Evolutionary conservation across 1,284 basidiomycete genomes (phyloP).

Genomic region (Cutaneotrichosporon mucoides): DNA sequence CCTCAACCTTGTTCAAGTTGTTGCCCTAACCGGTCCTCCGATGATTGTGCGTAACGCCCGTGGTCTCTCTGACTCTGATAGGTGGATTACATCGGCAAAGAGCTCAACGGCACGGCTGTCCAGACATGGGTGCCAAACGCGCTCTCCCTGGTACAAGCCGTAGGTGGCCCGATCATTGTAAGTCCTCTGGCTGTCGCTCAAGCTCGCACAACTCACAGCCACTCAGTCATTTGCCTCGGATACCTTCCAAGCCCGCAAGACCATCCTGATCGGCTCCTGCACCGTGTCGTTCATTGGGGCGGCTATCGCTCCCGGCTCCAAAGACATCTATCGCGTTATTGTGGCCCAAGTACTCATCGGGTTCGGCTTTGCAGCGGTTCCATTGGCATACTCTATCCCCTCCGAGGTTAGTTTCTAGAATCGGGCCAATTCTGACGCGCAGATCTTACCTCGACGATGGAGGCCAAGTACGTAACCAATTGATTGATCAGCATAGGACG

Average conservation of each 20-base stretch:
- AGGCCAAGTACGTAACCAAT: background rate
- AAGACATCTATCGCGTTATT: conserved; percentile 14
- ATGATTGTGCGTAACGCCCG: background rate
- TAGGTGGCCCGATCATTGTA: conserved; percentile 7
- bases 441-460: conserved; percentile 10
- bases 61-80: background rate
- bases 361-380: conserved; percentile 9
- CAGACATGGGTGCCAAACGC: conserved; percentile 13
- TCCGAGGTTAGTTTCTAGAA: background rate
- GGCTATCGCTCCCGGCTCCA: conserved; percentile 11
- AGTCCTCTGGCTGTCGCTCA: background rate
- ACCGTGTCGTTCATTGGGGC: conserved; percentile 12
- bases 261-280: conserved; percentile 2
- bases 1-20: conserved; percentile 7
- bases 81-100: conserved; percentile 11
- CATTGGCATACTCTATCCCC: conserved; percentile 14
- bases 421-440: no score
- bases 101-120: background rate
- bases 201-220: background rate
- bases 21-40: conserved; percentile 5
- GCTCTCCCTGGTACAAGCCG: conserved; percentile 11
- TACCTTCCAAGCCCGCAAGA: conserved; percentile 16
- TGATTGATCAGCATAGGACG: background rate
- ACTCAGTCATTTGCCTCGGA: conserved; percentile 13
- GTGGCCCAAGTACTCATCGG: conserved; percentile 14